Conservation (phyloP, 768 basidiomycete species). For the Pleurotus sapidus region DNA sequence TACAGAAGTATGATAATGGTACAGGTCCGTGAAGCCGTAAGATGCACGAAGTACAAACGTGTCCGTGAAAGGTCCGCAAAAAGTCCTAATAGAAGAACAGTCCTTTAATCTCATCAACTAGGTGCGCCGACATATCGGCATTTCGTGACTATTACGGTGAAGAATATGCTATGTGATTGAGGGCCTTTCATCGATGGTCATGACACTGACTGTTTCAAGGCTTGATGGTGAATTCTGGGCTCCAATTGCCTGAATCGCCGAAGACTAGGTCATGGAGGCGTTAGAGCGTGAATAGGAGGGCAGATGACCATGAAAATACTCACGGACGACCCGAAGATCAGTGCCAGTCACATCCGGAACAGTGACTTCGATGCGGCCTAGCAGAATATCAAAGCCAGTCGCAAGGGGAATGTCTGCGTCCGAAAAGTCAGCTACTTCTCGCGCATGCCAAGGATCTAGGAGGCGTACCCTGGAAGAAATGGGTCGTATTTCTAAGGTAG, state of each 20-base stretch:
- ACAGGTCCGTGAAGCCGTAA: not conserved
- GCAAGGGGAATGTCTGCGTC: slow-evolving; percentile 21
- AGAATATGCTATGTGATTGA: no score
- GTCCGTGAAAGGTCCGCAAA: not conserved
- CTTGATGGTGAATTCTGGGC: slow-evolving; percentile 23
- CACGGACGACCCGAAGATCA: slow-evolving; percentile 37
- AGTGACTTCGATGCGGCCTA: slow-evolving; percentile 27
- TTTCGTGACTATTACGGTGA: no score
- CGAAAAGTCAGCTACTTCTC: not conserved
- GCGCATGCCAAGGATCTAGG: not conserved
- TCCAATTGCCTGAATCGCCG: slow-evolving; percentile 48
- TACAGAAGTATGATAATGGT: not conserved
- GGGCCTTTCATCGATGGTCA: not conserved
- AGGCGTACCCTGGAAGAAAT: slow-evolving; percentile 17
- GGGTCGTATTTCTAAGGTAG: slow-evolving; percentile 32
- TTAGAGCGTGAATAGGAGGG: not conserved
- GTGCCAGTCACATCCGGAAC: slow-evolving; percentile 33
- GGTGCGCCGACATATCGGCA: no score
- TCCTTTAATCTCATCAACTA: not conserved
- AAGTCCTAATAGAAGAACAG: not conserved
- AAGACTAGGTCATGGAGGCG: slow-evolving; percentile 30
- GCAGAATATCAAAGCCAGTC: slow-evolving; percentile 31
- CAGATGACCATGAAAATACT: slow-evolving; percentile 17
- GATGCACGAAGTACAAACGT: not conserved
- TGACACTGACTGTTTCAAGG: not conserved